Base-by-base conservation (phyloP, 345 rosid species). In the Angophora floribunda region DNA sequence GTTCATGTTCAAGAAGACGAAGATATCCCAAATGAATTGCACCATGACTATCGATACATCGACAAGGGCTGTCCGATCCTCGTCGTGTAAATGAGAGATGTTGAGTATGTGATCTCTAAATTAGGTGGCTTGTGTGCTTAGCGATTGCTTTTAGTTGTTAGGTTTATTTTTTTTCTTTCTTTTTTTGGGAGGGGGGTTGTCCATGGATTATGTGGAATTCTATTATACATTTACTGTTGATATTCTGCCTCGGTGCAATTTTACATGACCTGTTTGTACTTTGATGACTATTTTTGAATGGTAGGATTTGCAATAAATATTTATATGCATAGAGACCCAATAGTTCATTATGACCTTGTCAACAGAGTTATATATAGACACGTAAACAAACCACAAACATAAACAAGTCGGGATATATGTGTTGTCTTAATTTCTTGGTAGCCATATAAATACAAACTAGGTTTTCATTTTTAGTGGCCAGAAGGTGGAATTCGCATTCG, bases 1-100 rank as follows among this genome's bases (percentile, higher is more conserved):
- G 86, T 63, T 78, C 52, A 79, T 87, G 59, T 78, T 87, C 78
- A 87, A 87, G 89, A 87, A 87, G 89, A 80, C 26, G 78, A 87
- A 87, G 75, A 78, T 75, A 14, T 52, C 89, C 3, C 32, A 79
- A 13, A 87, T 87, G 89, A 87, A 80, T 63, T 87, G 89, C 86
- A 87, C 86, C 36, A 52, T 87, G 53, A 44, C 41, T 6, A 80
- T 87, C 14, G 7, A 28, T 84, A 51, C 55, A 32, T 3, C 70
- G 14, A 36, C 49, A 19, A 87, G 80, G 52, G 52, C 78, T 3
- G 32, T 75, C 21, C 84, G 36, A 19, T 87, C 88, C 30, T 24
- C 75, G 45, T 7, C 82, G 5, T 87, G 88, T 45, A 17, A 70
- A n/a, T 87, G 84, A 85, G n/a, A 57, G 65, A 10, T 57, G 65